Conservation (phyloP, 257 asterid genomes). For the Anisodus tanguticus region DNA sequence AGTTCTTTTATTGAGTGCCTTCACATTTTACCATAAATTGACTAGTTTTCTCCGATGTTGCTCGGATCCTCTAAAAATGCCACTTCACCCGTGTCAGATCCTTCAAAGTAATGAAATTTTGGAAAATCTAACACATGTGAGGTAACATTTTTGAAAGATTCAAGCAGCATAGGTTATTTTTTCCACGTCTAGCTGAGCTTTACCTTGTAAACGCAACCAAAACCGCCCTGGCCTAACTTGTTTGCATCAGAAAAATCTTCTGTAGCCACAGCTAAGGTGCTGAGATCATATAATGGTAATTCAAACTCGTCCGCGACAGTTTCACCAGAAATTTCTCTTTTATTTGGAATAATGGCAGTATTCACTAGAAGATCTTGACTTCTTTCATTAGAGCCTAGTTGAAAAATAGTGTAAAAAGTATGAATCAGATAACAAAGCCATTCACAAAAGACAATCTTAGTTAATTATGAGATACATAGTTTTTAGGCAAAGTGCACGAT, state of each 20-base stretch:
- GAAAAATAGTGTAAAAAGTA: neutral
- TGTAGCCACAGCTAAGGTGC: slow-evolving; percentile 31
- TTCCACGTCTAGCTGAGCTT: neutral
- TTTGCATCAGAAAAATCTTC: slow-evolving; percentile 34
- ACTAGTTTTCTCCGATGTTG: too few species aligned
- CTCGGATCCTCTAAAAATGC: neutral
- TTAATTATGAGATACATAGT: neutral
- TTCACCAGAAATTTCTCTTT: slow-evolving; percentile 50
- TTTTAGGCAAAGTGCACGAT: too few species aligned
- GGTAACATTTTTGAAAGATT: neutral
- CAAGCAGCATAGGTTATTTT: neutral
- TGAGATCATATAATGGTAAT: slow-evolving; percentile 33
- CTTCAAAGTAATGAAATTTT: neutral
- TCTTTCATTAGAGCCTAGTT: slow-evolving; percentile 55
- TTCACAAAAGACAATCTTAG: neutral
- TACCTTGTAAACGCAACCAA: slow-evolving; percentile 40
- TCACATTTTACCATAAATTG: neutral
- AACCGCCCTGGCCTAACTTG: slow-evolving; percentile 38
- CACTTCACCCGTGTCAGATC: neutral
- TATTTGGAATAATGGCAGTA: slow-evolving; percentile 47
- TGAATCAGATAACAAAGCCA: neutral
- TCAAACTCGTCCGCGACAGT: slow-evolving; percentile 53
- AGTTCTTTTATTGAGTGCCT: neutral
- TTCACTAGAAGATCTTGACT: slow-evolving; percentile 56
- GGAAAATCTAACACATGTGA: neutral